Evolutionary conservation across 2,329 filamentous ascomycete genomes (phyloP), one percentile per base, ranked within the genome.

Genomic region (Colletotrichum filicis): DNA sequence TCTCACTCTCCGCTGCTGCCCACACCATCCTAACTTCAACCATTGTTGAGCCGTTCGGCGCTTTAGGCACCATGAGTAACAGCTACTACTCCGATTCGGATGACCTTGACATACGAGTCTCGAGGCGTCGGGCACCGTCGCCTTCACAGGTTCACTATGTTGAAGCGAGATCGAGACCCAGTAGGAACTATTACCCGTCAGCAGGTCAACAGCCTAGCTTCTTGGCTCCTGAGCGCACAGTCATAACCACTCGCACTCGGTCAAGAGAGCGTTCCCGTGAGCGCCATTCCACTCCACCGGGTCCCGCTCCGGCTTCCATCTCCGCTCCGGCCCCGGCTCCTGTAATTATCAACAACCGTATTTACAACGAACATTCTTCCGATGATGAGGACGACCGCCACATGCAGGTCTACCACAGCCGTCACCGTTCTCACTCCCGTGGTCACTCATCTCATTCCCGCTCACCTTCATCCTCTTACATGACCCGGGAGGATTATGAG

Each of bases 311-410:
- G 22, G 76, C 78, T 22, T 78, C 74, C 62, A 77, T 78, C 32
- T 78, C 76, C 42, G 77, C 81, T 7, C 79, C 79, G 11, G 80
- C 78, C 22, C 80, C 82, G 19, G 75, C 79, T 5, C 87, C 88
- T 1, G 84, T 91, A 60, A 86, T 91, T 65, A 90, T 91, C 78
- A 89, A 90, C 77, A 91, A 90, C 79, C 83, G 83, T 69, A 87
- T 89, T 70, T 86, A 88, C 76, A 87, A 87, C 73, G 83, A 87
- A 26, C 76, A 85, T 64, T 86, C 85, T 24, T 87, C 84, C 5
- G 86, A 87, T 46, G 83, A 83, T 2, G 80, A 83, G 32, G 80
- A 80, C 42, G 77, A 79, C 53, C 79, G 77, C 60, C 81, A 76
- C 68, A 78, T 80, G 67, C 79, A 80, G 69, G 65, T 82, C 63